Conservation (phyloP, 164 flowering plant genomes). For the Houttuynia cordata region DNA sequence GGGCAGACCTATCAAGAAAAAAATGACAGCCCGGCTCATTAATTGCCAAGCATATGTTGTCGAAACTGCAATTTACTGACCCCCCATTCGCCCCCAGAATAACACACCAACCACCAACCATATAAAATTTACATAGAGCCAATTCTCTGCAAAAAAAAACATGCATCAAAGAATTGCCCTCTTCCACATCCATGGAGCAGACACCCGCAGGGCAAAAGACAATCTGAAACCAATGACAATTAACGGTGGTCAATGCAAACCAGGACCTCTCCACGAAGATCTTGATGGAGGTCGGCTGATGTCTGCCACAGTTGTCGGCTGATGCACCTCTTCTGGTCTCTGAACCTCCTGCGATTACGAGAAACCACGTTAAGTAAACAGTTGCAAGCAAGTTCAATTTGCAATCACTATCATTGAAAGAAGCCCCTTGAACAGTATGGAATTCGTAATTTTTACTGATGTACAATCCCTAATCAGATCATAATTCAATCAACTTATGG, state of each 20-base stretch:
- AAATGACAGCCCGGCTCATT: conserved; percentile 12
- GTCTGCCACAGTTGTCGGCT: conserved; percentile 25
- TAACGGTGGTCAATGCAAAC: conserved; percentile 25
- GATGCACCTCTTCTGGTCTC: conserved; percentile 37
- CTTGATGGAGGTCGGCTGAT: conserved; percentile 38
- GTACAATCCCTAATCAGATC: too few relatives aligned
- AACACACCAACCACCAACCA: conserved; percentile 22
- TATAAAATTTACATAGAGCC: conserved; percentile 22
- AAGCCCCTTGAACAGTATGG: too few relatives aligned
- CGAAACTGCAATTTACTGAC: conserved; percentile 3
- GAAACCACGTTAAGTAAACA: not conserved
- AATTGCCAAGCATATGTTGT: conserved; percentile 3
- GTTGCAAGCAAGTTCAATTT: not conserved
- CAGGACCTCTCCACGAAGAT: conserved; percentile 44
- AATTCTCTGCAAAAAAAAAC: not conserved
- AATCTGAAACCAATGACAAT: not conserved
- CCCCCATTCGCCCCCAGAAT: conserved; percentile 13
- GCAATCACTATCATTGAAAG: not conserved
- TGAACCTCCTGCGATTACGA: conserved; percentile 7
- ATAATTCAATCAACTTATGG: too few relatives aligned
- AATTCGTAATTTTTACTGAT: too few relatives aligned
- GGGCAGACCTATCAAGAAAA: conserved; percentile 5
- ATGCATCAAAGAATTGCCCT: not conserved
- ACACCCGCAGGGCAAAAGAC: not conserved
- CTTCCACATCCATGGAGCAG: not conserved